Base-by-base conservation (phyloP, 2,329 filamentous ascomycete species). In the Stromatinia cepivora region DNA sequence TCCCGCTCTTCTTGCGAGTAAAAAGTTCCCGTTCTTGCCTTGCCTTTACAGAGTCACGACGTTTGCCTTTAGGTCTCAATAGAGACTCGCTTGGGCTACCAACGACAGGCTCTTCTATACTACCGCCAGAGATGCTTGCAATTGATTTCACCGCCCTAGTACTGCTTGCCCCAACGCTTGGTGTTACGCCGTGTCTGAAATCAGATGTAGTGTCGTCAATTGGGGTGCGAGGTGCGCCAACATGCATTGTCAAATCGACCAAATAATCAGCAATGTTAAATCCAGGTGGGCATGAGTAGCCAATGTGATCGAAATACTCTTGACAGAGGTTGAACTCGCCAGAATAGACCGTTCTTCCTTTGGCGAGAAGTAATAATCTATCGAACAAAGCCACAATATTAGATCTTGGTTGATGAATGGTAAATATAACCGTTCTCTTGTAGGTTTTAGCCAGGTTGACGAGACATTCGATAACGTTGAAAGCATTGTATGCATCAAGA, bases 211-310 rank as follows among this genome's bases (percentile, higher is more conserved):
- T 82, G 62, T 88, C 87, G 42, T 88, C 84, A 2, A 84, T 80
- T 15, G 84, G 81, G 1, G 85, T 83, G 50, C 81, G 82, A 20
- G 84, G 82, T 66, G 85, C 84, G 70, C 92, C 88, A 34, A 93
- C 94, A 79, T 99, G 95, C 94, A 99, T 98, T 0, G 95, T 98
- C 53, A 99, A 85, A 79, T 99, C 95, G 42, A 99, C 94, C 7
- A 99, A 87, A 77, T 97, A 99, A 79, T 99, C 95, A 5, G 95
- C 95, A 80, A 99, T 98, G 77, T 99, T 99, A 86, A 98, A 99
- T 2, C 96, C 96, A 34, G 94, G 91, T 15, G 95, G 95, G 77
- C 96, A 99, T 62, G 91, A 84, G 79, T 97, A 99, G 56, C 95
- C 96, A 71, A 97, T 90, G 59, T 88, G 86, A 77, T 97, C 93